These are phyloP conservation scores for Lojkania enalia DNA, from an alignment of 2,329 filamentous ascomycete genomes.

Conservation along the genomic window DNA sequence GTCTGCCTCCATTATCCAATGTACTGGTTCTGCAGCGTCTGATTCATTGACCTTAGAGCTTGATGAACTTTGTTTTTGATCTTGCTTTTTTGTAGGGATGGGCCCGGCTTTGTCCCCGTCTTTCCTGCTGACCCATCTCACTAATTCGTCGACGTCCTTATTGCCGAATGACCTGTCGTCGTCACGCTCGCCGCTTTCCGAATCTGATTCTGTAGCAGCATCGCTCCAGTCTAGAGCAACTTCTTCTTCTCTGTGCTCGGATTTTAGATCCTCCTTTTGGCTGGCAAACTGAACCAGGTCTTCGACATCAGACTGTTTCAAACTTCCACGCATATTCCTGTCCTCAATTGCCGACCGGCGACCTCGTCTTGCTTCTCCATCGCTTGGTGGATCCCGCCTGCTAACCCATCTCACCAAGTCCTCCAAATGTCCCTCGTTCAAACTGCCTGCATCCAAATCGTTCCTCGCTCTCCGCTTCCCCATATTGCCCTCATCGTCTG, in stretches of 20 bases:
- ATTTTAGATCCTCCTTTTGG: slow-evolving; percentile 16
- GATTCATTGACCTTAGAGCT: too few species aligned
- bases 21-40: slow-evolving; percentile 26
- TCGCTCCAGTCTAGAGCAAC: slow-evolving; percentile 23
- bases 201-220: slow-evolving; percentile 36
- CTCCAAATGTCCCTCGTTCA: slow-evolving; percentile 38
- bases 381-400: slow-evolving; percentile 31
- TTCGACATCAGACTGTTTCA: slow-evolving; percentile 36
- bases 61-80: slow-evolving; percentile 3
- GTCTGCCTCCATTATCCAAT: slow-evolving; percentile 26
- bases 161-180: slow-evolving; percentile 16
- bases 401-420: slow-evolving; percentile 41
- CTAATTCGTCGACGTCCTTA: slow-evolving; percentile 26
- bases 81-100: slow-evolving; percentile 15
- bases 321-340: slow-evolving; percentile 31
- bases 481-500: slow-evolving; percentile 22
- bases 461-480: background rate
- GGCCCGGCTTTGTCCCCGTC: slow-evolving; percentile 27
- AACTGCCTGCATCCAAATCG: slow-evolving; percentile 18
- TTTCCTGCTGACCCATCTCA: slow-evolving; percentile 29
- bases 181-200: slow-evolving; percentile 14
- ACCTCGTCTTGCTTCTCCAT: slow-evolving; percentile 25
- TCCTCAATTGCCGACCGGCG: background rate
- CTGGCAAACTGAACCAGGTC: slow-evolving; percentile 35
- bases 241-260: slow-evolving; percentile 3